Evolutionary conservation across 2,329 filamentous ascomycete genomes (phyloP).

Genomic region (Rhexocercosporidium sp.): DNA sequence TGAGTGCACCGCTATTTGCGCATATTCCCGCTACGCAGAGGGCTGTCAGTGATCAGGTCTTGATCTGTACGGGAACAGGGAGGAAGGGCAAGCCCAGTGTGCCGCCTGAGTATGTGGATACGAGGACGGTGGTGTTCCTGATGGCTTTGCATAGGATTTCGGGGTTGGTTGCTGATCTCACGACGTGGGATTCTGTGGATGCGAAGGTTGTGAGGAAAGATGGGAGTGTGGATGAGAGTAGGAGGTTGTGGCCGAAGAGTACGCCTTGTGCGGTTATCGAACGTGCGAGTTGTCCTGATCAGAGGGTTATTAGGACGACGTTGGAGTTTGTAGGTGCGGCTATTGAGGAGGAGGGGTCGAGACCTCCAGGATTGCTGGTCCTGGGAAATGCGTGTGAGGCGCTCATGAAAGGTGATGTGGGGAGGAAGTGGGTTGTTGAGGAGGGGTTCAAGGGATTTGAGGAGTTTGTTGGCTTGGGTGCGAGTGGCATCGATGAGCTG

Average conservation of each 20-base stretch:
- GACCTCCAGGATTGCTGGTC: slow-evolving; percentile 87
- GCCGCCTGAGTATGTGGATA: slow-evolving; percentile 79
- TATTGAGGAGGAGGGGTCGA: slow-evolving; percentile 85
- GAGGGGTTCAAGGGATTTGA: slow-evolving; percentile 84
- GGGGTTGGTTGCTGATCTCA: slow-evolving; percentile 75
- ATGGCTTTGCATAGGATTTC: slow-evolving; percentile 91
- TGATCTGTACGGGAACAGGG: slow-evolving; percentile 96
- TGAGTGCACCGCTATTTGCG: slow-evolving; percentile 88
- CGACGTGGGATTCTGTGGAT: slow-evolving; percentile 46
- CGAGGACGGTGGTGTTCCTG: slow-evolving; percentile 86
- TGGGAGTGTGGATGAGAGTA: slow-evolving; percentile 40
- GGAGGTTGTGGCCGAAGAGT: slow-evolving; percentile 68
- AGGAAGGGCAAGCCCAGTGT: slow-evolving; percentile 82
- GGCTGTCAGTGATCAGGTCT: slow-evolving; percentile 86
- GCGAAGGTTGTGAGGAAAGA: slow-evolving; percentile 43
- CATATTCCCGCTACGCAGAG: slow-evolving; percentile 88
- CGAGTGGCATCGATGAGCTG: slow-evolving; percentile 29
- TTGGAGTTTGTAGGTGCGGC: slow-evolving; percentile 79
- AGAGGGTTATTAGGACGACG: slow-evolving; percentile 89
- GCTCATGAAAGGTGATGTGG: slow-evolving; percentile 61
- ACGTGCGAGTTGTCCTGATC: slow-evolving; percentile 90
- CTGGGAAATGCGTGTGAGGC: slow-evolving; percentile 85
- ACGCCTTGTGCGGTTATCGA: slow-evolving; percentile 94
- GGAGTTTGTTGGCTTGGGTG: slow-evolving; percentile 26
- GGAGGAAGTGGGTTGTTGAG: slow-evolving; percentile 80